Conservation (phyloP, 352 stramenopile species). For the Phytopythium cucurbitacearum region DNA sequence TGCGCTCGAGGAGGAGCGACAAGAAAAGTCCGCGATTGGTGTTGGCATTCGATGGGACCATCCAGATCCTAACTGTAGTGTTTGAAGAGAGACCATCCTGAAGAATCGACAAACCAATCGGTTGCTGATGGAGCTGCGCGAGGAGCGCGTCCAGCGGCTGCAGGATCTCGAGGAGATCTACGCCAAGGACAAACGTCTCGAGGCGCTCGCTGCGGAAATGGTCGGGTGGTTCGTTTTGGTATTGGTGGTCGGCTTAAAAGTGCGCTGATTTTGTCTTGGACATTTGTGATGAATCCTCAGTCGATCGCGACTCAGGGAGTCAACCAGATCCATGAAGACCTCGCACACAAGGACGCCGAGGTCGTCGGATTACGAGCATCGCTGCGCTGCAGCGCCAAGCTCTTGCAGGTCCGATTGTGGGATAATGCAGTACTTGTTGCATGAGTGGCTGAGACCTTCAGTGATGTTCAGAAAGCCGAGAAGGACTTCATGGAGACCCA, state of each 20-base stretch:
- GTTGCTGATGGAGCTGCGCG: conserved; percentile 60
- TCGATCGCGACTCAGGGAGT: conserved; percentile 36
- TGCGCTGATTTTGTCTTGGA: background rate
- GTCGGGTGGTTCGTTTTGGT: conserved; percentile 13
- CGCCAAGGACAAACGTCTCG: conserved; percentile 69
- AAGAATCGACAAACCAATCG: conserved; percentile 69
- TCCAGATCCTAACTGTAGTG: background rate
- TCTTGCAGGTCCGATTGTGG: conserved; percentile 44
- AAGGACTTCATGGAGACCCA: conserved; percentile 68
- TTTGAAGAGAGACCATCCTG: conserved; percentile 53
- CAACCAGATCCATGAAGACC: conserved; percentile 45
- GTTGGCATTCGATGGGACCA: no score
- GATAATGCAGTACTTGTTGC: background rate
- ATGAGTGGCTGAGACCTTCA: background rate
- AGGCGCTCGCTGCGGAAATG: conserved; percentile 52
- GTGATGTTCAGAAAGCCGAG: conserved; percentile 50
- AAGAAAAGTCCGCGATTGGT: conserved; percentile 46
- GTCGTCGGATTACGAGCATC: conserved; percentile 57
- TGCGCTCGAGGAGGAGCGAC: conserved; percentile 60
- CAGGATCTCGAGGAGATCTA: conserved; percentile 82
- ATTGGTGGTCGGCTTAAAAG: no score
- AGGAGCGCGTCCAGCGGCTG: conserved; percentile 73
- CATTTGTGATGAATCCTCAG: conserved; percentile 11
- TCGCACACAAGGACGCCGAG: conserved; percentile 69
- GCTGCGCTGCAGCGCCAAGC: conserved; percentile 57